phyloP scores from a whole-genome alignment of 257 asterid species.

The Nicotiana undulata region DNA sequence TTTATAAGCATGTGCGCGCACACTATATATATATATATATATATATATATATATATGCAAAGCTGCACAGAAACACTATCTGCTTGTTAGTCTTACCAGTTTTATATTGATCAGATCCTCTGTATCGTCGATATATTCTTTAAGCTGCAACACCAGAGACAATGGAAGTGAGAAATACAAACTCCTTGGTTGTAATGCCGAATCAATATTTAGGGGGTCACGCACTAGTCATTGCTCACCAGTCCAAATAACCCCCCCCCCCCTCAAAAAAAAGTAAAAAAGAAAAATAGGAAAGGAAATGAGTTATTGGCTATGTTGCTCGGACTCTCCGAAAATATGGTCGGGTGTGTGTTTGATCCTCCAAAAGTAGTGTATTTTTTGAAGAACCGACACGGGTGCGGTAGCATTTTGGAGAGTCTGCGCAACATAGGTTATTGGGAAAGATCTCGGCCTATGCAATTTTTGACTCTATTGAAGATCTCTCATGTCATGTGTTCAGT shows the following conservation, averaged over 20 bases:
- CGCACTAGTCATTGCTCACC: background rate
- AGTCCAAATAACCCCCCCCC: background rate
- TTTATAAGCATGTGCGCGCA: background rate
- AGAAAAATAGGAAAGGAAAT: no score
- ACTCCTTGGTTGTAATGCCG: no score
- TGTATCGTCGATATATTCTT: conserved; percentile 93
- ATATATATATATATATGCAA: background rate
- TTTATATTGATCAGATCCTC: conserved; percentile 96
- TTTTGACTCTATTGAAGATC: background rate
- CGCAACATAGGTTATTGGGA: background rate
- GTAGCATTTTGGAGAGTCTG: background rate
- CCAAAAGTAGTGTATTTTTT: no score
- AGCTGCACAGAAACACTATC: background rate
- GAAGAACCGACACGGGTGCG: no score
- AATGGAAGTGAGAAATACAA: background rate
- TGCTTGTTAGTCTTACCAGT: conserved; percentile 40
- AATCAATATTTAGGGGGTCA: background rate
- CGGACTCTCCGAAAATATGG: no score
- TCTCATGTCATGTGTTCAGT: background rate
- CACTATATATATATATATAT: no score
- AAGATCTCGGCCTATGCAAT: background rate
- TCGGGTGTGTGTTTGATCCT: no score
- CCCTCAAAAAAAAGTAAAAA: no score
- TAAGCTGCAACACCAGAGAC: conserved; percentile 56
- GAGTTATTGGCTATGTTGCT: no score